Evolutionary conservation across 371 early-diverging fungal species (phyloP), one percentile per base, ranked within the genome.

Genomic region (Mucor indicus): DNA sequence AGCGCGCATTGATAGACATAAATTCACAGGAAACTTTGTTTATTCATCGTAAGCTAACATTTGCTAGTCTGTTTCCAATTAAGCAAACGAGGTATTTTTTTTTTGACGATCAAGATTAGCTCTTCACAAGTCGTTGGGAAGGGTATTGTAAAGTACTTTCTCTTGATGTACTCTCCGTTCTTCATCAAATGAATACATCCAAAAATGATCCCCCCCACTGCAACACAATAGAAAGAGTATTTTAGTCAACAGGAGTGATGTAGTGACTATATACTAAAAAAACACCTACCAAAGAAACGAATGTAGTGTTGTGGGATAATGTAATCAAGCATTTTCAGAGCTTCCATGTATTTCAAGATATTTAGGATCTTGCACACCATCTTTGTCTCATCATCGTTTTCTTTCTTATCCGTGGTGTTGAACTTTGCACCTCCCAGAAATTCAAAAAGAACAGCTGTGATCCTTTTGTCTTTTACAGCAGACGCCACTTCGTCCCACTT

Each of bases 201-300:
- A 25, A 41, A 39, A 20, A 44, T 23, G 10, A 33, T 44, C 6
- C 13, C 33, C 20, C 44, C 35, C 10, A 11, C 44, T 44, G 44
- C 35, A 44, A 44, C 33, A 44, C 33, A 44, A 44, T 33, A 33
- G 32, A 44, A 33, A 33, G 44, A 22, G 44, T 44, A 44, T 44
- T 44, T 33, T 33, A 44, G 44, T 44, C 35, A 33, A 33, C 19
- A 33, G 23, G 33, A 44, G 42, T 42, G 42, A 42, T 42, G 35
- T 22, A 22, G 35, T 33, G 30, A 29, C 30, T 8, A 8, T 8
- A 44, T 32, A 44, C 20, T 22, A 22, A 33, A 33, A 44, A 44
- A 37, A 25, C 12, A 33, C 22, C 33, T 33, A 33, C 44, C 44
- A 22, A 44, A 44, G 44, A 44, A 44, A 20, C 44, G 44, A 44